Evolutionary conservation across 108 stramenopile species (phyloP), one percentile per base, ranked within the genome.

Genomic region (Schizochytrium sp.): DNA sequence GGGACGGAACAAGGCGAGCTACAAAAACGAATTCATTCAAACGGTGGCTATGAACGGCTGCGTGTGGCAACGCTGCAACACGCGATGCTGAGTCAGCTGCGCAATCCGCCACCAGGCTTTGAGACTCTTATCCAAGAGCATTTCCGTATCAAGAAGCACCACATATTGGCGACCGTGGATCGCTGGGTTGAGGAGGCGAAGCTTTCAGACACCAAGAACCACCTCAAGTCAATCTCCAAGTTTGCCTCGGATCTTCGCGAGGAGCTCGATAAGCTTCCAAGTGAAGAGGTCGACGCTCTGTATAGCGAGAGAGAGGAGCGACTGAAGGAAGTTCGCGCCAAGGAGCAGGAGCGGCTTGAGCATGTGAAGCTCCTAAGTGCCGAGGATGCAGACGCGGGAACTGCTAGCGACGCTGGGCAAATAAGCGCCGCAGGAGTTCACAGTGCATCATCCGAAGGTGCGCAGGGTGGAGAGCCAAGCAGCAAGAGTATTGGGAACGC

Each of bases 1-100:
- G 89, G 89, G 44, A 90, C 89, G 12, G 23, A 44, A 5, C 60
- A 69, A 8, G 88, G 88, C 6, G 88, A 88, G 23, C 45, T 43
- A 0, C 34, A 58, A 28, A 47, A 43, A 5, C 44, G 88, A 5
- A n/a, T 60, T 29, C 59, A 41, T 5, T 69, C 23, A 2, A 88
- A 88, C 5, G 88, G 88, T 5, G 88, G 88, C 57, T 88, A 91
- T 58, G 91, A 90, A 44, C 71, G 51, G 16, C 88, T 90, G 21
- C 90, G 91, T 18, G 88, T 76, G 44, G 88, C 88, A 5, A 90
- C 91, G 16, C 3, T 91, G 5, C 60, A 19, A 45, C 87, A 60
- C n/a, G 91, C 90, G 10, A 91, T 91, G 91, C 25, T 91, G 28
- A 88, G 90, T 18, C 88, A 88, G 88, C 57, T 91, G 57, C 72